Evolutionary conservation across 2,329 filamentous ascomycete genomes (phyloP), one percentile per base, ranked within the genome.

Genomic region (Cladosporium colombiae): DNA sequence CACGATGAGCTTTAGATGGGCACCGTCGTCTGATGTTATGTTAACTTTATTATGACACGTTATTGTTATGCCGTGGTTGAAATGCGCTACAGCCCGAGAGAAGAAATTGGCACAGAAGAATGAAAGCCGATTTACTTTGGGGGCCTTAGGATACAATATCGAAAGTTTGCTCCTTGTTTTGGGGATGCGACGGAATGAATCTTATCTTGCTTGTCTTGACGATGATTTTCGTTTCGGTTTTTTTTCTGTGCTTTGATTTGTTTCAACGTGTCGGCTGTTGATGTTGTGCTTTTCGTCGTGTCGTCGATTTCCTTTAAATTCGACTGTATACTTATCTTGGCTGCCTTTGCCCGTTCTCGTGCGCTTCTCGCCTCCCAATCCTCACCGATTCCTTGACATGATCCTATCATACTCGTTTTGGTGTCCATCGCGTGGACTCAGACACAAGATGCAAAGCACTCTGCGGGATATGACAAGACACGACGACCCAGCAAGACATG

Each of bases 1-100:
- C 90, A 92, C 75, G 91, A 94, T 76, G 91, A 94, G 84, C 84
- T 94, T 84, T 94, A 91, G 83, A 84, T 62, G 59, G 27, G 59
- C 33, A 23, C 10, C 55, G 5, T 21, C 16, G 55, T 57, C 3
- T 57, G 55, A 57, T 33, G 16, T 31, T 21, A 56, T 33, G 52
- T 33, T 29, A 56, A 16, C n/a, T 56, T 33, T 56, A 31, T 52
- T 52, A 52, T 52, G 49, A 52, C 21, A 52, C 49, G 23, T 52
- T 52, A 52, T 52, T 56, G 29, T 56, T 56, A 56, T 56, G 52
- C 23, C 29, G n/a, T 46, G 40, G 37, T 21, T 46, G 40, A 46
- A 21, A n/a, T 46, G n/a, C 40, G 23, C 23, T 46, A n/a, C 40
- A n/a, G n/a, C 40, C 16, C 40, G 40, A n/a, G 14, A 46, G 21